A percentile compares a stretch with the other conserved stretches of the same genome.
Conservation (phyloP, 2,329 filamentous ascomycete genomes). For the Knoxdaviesia proteae region DNA sequence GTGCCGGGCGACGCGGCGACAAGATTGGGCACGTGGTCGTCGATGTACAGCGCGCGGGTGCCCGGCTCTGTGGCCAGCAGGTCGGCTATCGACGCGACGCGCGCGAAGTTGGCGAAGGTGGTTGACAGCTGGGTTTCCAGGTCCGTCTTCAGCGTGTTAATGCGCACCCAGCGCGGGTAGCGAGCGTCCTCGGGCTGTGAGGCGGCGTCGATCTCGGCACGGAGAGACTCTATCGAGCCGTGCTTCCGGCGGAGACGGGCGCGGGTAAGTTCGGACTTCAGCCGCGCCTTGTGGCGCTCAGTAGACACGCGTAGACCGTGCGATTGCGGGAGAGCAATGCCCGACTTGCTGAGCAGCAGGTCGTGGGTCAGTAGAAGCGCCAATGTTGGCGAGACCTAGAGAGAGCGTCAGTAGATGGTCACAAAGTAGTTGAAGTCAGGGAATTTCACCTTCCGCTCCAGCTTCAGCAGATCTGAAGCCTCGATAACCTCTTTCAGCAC, state of each 20-base stretch:
- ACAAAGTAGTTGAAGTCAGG: background rate
- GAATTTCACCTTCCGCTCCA: slow-evolving; percentile 60
- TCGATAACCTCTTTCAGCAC: slow-evolving; percentile 84
- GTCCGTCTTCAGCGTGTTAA: slow-evolving; percentile 60
- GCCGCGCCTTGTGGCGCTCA: slow-evolving; percentile 60
- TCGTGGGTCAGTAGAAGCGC: slow-evolving; percentile 74
- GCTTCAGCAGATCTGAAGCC: slow-evolving; percentile 48
- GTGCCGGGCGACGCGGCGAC: slow-evolving; percentile 53
- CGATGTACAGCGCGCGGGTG: slow-evolving; percentile 36
- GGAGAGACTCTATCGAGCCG: slow-evolving; percentile 45
- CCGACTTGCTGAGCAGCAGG: slow-evolving; percentile 57
- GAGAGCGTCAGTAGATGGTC: slow-evolving; percentile 8
- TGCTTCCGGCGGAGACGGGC: slow-evolving; percentile 53
- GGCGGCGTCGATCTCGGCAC: slow-evolving; percentile 30
- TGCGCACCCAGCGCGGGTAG: slow-evolving; percentile 78
- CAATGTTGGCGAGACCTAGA: slow-evolving; percentile 57
- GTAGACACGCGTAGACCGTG: slow-evolving; percentile 62
- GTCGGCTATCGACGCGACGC: slow-evolving; percentile 32
- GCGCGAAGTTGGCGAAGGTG: slow-evolving; percentile 47
- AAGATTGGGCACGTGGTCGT: slow-evolving; percentile 64
- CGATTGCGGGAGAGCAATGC: slow-evolving; percentile 58
- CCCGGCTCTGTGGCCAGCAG: slow-evolving; percentile 21
- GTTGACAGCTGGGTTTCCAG: slow-evolving; percentile 51
- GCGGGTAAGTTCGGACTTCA: slow-evolving; percentile 67
- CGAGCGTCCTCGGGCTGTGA: slow-evolving; percentile 27